Percentiles rank a stretch among this genome's conserved stretches.
Evolutionary conservation across 306 rosid genomes (phyloP).

Genomic region (Castanea mollissima): DNA sequence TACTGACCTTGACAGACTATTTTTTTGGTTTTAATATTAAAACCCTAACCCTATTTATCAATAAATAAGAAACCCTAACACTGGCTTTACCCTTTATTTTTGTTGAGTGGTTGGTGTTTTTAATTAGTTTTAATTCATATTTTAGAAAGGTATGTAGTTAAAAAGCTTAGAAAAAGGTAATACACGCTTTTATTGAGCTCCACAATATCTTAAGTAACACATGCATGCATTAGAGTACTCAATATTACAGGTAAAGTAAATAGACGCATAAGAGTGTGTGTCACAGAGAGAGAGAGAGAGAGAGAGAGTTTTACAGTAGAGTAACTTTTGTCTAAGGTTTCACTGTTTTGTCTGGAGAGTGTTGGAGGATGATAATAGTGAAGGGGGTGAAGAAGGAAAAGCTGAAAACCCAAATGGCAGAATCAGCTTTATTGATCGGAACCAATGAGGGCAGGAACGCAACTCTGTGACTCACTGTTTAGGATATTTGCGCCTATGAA

Average conservation of each 20-base stretch:
- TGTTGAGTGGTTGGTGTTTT: no score
- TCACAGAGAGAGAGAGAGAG: slow-evolving; percentile 1
- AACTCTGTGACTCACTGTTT: slow-evolving; percentile 40
- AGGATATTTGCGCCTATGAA: slow-evolving; percentile 25
- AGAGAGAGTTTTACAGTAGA: neutral
- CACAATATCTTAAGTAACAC: neutral
- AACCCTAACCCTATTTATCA: slow-evolving; percentile 22
- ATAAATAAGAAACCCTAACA: slow-evolving; percentile 32
- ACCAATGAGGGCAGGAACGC: slow-evolving; percentile 44
- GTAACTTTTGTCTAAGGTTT: slow-evolving; percentile 31
- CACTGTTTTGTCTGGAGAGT: slow-evolving; percentile 42
- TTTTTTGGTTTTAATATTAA: slow-evolving; percentile 3
- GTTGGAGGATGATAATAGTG: slow-evolving; percentile 29
- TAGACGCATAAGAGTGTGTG: neutral
- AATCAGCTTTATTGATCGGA: slow-evolving; percentile 31
- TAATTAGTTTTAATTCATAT: no score
- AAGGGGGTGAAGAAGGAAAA: slow-evolving; percentile 33
- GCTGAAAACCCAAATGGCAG: slow-evolving; percentile 36
- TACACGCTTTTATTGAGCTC: neutral
- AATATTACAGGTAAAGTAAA: neutral
- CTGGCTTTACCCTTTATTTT: neutral
- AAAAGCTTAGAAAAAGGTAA: neutral
- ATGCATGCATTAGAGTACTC: slow-evolving; percentile 25
- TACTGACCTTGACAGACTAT: slow-evolving; percentile 6
- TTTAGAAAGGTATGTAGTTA: neutral